These are phyloP conservation scores for cucumber (Cucumis sativus) DNA, from an alignment of 306 rosid genomes.

Conservation along the genomic window DNA sequence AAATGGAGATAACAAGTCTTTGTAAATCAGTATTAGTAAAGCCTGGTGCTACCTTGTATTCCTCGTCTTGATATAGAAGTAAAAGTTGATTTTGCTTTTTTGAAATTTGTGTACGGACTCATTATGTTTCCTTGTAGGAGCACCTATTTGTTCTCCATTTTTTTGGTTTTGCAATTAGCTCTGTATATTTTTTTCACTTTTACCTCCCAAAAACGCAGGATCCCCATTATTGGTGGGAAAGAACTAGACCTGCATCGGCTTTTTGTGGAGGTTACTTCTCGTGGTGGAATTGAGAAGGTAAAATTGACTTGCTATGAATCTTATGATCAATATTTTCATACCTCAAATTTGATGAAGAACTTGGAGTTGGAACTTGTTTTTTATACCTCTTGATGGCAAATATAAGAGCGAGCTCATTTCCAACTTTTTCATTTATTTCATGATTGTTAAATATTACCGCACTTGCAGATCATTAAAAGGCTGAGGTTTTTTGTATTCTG, in stretches of 20 bases:
- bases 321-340: not conserved
- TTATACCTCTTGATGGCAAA: not conserved
- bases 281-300: constrained; percentile 77
- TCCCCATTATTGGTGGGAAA: constrained; percentile 72
- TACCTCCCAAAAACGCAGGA: constrained; percentile 27
- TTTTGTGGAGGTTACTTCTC: constrained; percentile 67
- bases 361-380: not conserved
- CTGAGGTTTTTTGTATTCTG: not conserved
- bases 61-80: not conserved
- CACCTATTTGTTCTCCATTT: not conserved
- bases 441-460: not conserved
- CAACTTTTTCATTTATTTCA: not conserved
- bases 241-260: constrained; percentile 70
- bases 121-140: not conserved
- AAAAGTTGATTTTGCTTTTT: not conserved
- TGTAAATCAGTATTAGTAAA: not conserved
- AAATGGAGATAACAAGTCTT: not conserved
- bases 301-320: constrained; percentile 5
- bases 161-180: not conserved
- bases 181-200: not conserved
- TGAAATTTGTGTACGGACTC: not conserved
- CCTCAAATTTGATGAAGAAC: not conserved
- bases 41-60: not conserved
- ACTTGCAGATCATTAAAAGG: not conserved
- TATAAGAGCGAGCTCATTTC: not conserved